phyloP scores from a whole-genome alignment of 2,329 filamentous ascomycete genomes.

The Stachybotrys echinatus region DNA sequence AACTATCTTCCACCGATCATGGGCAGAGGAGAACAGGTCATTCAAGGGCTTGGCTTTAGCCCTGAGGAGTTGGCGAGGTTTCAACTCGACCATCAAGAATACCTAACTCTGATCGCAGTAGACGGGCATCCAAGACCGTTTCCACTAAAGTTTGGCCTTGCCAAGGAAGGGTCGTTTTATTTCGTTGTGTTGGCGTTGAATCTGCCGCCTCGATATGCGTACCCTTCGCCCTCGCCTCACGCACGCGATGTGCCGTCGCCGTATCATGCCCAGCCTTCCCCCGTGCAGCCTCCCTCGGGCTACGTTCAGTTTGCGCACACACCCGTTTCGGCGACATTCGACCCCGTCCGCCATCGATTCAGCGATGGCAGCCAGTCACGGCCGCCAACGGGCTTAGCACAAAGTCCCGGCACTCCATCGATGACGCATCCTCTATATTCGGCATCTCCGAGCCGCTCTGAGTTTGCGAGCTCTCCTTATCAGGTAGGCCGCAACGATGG shows the following conservation, averaged over 20 bases:
- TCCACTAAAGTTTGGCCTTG: conserved; percentile 49
- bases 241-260: conserved; percentile 35
- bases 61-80: conserved; percentile 48
- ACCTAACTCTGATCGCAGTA: conserved; percentile 45
- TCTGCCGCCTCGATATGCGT: conserved; percentile 29
- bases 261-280: conserved; percentile 29
- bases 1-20: conserved; percentile 62
- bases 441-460: conserved; percentile 36
- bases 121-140: conserved; percentile 48
- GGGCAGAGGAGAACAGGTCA: conserved; percentile 47
- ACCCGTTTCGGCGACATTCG: conserved; percentile 42
- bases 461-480: conserved; percentile 44
- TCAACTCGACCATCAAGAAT: conserved; percentile 47
- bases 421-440: conserved; percentile 27
- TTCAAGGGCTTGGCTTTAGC: conserved; percentile 49
- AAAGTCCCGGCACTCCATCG: conserved; percentile 10
- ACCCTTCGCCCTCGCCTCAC: conserved; percentile 40
- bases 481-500: conserved; percentile 51
- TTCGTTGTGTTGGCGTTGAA: conserved; percentile 51
- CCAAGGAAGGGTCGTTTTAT: conserved; percentile 57
- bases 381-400: conserved; percentile 22
- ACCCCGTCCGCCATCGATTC: conserved; percentile 36
- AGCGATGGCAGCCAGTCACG: conserved; percentile 25
- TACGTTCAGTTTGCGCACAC: conserved; percentile 36
- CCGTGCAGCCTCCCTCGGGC: conserved; percentile 14